Evolutionary conservation across 192 early-diverging fungal species (phyloP).

Genomic region (Gonapodya sp.): DNA sequence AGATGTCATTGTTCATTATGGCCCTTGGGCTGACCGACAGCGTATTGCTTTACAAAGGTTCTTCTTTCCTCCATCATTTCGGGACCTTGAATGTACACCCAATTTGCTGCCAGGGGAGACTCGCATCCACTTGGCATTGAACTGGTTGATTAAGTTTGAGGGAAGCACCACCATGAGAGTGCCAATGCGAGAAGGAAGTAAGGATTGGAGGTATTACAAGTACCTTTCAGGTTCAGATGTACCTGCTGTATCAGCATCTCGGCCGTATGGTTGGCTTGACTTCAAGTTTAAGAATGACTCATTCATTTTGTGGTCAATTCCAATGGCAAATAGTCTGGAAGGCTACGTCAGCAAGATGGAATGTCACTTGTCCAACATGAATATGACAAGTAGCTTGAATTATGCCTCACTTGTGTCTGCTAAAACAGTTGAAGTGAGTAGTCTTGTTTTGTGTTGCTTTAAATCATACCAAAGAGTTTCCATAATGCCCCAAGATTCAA

Average conservation of each 20-base stretch:
- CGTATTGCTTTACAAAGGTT: slow-evolving; percentile 55
- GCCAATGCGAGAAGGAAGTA: slow-evolving; percentile 61
- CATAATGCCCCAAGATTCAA: slow-evolving; percentile 30
- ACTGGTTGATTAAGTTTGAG: slow-evolving; percentile 50
- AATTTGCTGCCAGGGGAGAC: slow-evolving; percentile 38
- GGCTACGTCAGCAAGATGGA: slow-evolving; percentile 48
- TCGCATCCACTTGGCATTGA: slow-evolving; percentile 43
- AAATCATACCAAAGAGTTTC: neutral
- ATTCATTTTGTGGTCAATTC: slow-evolving; percentile 42
- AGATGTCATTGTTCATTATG: slow-evolving; percentile 57
- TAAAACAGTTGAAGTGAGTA: slow-evolving; percentile 36
- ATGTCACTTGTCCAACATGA: slow-evolving; percentile 34
- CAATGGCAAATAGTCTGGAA: slow-evolving; percentile 35
- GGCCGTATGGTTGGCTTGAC: slow-evolving; percentile 67
- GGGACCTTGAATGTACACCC: slow-evolving; percentile 35
- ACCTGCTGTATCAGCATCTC: slow-evolving; percentile 21
- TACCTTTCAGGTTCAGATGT: slow-evolving; percentile 21
- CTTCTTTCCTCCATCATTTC: slow-evolving; percentile 62
- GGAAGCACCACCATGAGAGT: slow-evolving; percentile 45
- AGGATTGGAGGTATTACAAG: slow-evolving; percentile 56
- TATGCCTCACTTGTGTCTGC: slow-evolving; percentile 45
- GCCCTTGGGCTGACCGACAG: slow-evolving; percentile 74
- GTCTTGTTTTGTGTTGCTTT: neutral
- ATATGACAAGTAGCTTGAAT: slow-evolving; percentile 56
- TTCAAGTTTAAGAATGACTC: slow-evolving; percentile 38